Evolutionary conservation across 768 basidiomycete species (phyloP), one percentile per base, ranked within the genome.

Genomic region (Austroboletus eburneus): DNA sequence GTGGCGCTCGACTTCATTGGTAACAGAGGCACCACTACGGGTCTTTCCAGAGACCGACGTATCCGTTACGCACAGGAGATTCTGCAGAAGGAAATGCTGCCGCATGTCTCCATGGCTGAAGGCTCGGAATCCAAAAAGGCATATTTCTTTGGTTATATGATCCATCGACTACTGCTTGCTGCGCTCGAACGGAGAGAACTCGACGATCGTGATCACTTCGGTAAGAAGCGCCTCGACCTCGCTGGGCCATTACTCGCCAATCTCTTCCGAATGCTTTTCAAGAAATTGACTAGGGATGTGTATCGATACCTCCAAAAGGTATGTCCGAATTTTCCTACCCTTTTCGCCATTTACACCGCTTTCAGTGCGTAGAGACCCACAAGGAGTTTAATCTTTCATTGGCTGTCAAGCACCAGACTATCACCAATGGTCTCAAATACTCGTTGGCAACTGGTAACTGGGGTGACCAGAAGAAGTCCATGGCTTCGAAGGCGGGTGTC

Each of bases 101-200:
- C 96, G 0, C 96, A 98, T 59, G 86, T 99, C 20, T 93, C 94
- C 3, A 94, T 93, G 84, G 80, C 84, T 1, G 92, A 95, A 65
- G 93, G 93, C 5, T 92, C 91, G 6, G 91, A 95, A 68, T 92
- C 90, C 21, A 96, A 96, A 74, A 99, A 99, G 67, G 96, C 96
- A 2, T 98, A 93, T 69, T 99, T 98, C 78, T 92, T 98, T 53
- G 96, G 96, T 9, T 98, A 98, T 69, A 99, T 99, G 95, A 91
- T 97, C 25, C 95, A 98, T 69, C 86, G 96, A 50, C 76, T 99
- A 22, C 72, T 97, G 0, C 80, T 96, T 17, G 96, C 96, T 20
- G 93, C 93, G 12, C 68, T 99, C 57, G 94, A 97, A 63, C 78
- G 96, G 37, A 77, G 96, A 57, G 96, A 99, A 58, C 74, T 99